These are phyloP conservation scores for Misopates orontium DNA, from an alignment of 257 asterid species.

Conservation along the genomic window DNA sequence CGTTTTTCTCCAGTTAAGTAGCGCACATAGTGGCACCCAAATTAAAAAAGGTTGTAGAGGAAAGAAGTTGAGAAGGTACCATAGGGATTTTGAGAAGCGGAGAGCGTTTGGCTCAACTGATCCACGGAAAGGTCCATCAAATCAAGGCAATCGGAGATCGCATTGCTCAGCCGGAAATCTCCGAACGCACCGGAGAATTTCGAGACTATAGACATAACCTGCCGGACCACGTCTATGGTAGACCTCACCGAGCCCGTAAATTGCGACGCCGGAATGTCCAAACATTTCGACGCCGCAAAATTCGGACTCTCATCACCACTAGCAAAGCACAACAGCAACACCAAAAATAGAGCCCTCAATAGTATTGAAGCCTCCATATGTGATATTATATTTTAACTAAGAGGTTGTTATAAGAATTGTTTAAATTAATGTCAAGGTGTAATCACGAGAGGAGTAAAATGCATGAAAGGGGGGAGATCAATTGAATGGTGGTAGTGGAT, in stretches of 20 bases:
- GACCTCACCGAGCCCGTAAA: slow-evolving; percentile 49
- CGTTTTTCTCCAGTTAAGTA: no score
- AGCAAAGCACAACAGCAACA: slow-evolving; percentile 7
- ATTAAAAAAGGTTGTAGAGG: no score
- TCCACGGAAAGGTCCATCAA: slow-evolving; percentile 63
- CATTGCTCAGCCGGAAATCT: slow-evolving; percentile 50
- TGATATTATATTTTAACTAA: neutral
- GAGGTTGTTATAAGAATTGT: no score
- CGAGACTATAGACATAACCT: slow-evolving; percentile 45
- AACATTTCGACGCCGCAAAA: slow-evolving; percentile 24
- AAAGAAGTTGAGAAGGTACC: slow-evolving; percentile 28
- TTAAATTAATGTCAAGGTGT: neutral
- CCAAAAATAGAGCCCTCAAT: slow-evolving; percentile 15
- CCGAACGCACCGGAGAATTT: slow-evolving; percentile 39
- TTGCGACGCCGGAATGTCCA: slow-evolving; percentile 49
- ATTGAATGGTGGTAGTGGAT: no score
- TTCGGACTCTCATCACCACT: slow-evolving; percentile 15
- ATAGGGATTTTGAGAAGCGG: slow-evolving; percentile 45
- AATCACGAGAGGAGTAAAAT: neutral
- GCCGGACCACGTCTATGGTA: slow-evolving; percentile 36
- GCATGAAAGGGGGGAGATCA: neutral
- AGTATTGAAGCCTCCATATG: neutral
- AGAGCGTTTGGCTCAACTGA: slow-evolving; percentile 47
- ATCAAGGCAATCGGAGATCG: slow-evolving; percentile 64
- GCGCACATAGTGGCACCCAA: no score